These are phyloP conservation scores for Pistacia integerrima DNA, from an alignment of 345 rosid species.

Conservation along the genomic window DNA sequence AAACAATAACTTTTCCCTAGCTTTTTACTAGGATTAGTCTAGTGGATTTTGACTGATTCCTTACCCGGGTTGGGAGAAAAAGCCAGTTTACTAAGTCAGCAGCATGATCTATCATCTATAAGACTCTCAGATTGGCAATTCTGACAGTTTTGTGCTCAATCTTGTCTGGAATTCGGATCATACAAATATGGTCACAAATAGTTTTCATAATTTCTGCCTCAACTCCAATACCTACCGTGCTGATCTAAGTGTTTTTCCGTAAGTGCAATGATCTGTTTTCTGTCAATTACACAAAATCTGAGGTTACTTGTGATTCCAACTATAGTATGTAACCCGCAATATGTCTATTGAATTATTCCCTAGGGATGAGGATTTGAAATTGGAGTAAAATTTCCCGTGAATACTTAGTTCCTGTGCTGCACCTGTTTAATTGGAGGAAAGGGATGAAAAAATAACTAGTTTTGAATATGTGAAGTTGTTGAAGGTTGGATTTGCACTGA, in stretches of 20 bases:
- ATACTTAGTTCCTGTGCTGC: constrained; percentile 9
- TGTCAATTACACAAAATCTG: constrained; percentile 11
- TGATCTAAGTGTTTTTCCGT: constrained; percentile 26
- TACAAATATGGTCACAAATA: too few relatives aligned
- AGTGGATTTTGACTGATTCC: too few relatives aligned
- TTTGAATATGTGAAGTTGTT: constrained; percentile 14
- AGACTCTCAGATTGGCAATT: too few relatives aligned
- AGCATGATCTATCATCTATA: too few relatives aligned
- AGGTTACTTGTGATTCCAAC: constrained; percentile 15
- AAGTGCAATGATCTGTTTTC: constrained; percentile 19
- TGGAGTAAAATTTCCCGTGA: constrained; percentile 13
- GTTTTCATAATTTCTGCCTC: constrained; percentile 23
- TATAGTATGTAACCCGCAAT: not conserved
- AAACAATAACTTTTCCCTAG: too few relatives aligned
- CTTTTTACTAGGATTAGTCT: too few relatives aligned
- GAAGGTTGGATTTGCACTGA: constrained; percentile 20
- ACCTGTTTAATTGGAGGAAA: constrained; percentile 21
- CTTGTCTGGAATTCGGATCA: too few relatives aligned
- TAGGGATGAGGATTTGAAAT: constrained; percentile 10
- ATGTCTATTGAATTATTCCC: constrained; percentile 26
- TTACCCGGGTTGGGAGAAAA: too few relatives aligned
- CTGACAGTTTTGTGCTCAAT: too few relatives aligned
- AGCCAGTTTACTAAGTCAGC: too few relatives aligned
- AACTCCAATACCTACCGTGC: constrained; percentile 28
- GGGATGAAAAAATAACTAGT: not conserved